phyloP scores from a whole-genome alignment of 2,329 filamentous ascomycete species.

The Chrysoporthe puriensis region DNA sequence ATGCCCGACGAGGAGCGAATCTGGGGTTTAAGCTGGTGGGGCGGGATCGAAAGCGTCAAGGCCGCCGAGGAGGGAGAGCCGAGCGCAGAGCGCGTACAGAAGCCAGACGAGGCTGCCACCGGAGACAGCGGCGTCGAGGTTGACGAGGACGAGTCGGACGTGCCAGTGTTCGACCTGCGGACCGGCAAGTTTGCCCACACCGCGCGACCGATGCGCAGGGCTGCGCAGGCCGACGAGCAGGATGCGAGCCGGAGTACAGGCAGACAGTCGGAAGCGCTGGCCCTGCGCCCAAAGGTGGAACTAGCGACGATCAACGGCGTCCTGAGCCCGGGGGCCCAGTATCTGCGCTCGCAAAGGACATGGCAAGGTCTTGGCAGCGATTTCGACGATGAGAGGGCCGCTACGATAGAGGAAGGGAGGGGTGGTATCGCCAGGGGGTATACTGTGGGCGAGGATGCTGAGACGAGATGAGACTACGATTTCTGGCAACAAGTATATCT shows the following conservation, averaged over 20 bases:
- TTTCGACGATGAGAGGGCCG: conserved; percentile 66
- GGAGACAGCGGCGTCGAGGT: conserved; percentile 22
- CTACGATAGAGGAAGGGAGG: conserved; percentile 80
- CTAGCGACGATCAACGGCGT: conserved; percentile 82
- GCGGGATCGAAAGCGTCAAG: conserved; percentile 76
- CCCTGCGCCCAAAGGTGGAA: conserved; percentile 61
- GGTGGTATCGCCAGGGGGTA: conserved; percentile 90
- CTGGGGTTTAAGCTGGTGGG: conserved; percentile 89
- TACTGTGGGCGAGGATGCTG: conserved; percentile 64
- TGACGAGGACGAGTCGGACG: conserved; percentile 71
- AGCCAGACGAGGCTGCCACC: conserved; percentile 31
- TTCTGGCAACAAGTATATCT: conserved; percentile 8
- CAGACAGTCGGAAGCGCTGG: conserved; percentile 56
- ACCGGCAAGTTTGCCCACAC: conserved; percentile 83
- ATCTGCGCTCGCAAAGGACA: conserved; percentile 76
- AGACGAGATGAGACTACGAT: conserved; percentile 21
- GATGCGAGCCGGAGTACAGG: conserved; percentile 26
- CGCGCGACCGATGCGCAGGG: conserved; percentile 71
- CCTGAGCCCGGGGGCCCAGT: conserved; percentile 90
- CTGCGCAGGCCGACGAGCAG: conserved; percentile 39
- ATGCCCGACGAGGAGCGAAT: conserved; percentile 74
- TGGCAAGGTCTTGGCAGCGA: conserved; percentile 94
- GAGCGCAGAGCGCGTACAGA: conserved; percentile 28
- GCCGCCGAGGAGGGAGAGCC: conserved; percentile 39
- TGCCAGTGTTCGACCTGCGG: conserved; percentile 89